Percentiles rank a stretch among this genome's conserved stretches.
Evolutionary conservation across 805 yeast species (phyloP).

Genomic region (Saturnispora mendoncae): DNA sequence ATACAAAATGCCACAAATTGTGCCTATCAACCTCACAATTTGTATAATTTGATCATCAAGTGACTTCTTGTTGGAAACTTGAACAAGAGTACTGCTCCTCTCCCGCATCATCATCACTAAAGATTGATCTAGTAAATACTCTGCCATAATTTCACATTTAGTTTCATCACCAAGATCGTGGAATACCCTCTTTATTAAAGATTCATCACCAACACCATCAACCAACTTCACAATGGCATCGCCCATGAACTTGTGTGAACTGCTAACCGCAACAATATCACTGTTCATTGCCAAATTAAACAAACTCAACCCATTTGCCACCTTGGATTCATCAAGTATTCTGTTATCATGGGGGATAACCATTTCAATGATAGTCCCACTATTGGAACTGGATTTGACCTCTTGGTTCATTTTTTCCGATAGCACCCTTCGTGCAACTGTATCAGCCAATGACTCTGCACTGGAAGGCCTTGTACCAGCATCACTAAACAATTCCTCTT

Average conservation of each 20-base stretch:
- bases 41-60: slow-evolving; percentile 6
- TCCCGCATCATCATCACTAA: slow-evolving; percentile 5
- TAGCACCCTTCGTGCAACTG: slow-evolving; percentile 5
- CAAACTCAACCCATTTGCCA: slow-evolving; percentile 15
- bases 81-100: background rate
- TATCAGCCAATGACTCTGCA: slow-evolving; percentile 6
- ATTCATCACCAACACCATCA: slow-evolving; percentile 13
- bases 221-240: slow-evolving; percentile 14
- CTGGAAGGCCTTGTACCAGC: background rate
- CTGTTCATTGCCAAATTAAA: slow-evolving; percentile 16
- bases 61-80: background rate
- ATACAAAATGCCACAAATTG: background rate
- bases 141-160: slow-evolving; percentile 16
- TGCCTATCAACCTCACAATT: background rate
- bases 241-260: slow-evolving; percentile 12
- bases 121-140: slow-evolving; percentile 17
- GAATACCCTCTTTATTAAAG: slow-evolving; percentile 8
- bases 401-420: slow-evolving; percentile 8
- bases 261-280: slow-evolving; percentile 9
- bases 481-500: background rate
- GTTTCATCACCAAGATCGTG: slow-evolving; percentile 12
- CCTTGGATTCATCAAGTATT: slow-evolving; percentile 2
- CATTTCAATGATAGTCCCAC: slow-evolving; percentile 7
- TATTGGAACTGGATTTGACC: background rate
- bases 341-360: slow-evolving; percentile 6